These are phyloP conservation scores for Codiaeum variegatum DNA, from an alignment of 441 rosid species.

Conservation along the genomic window DNA sequence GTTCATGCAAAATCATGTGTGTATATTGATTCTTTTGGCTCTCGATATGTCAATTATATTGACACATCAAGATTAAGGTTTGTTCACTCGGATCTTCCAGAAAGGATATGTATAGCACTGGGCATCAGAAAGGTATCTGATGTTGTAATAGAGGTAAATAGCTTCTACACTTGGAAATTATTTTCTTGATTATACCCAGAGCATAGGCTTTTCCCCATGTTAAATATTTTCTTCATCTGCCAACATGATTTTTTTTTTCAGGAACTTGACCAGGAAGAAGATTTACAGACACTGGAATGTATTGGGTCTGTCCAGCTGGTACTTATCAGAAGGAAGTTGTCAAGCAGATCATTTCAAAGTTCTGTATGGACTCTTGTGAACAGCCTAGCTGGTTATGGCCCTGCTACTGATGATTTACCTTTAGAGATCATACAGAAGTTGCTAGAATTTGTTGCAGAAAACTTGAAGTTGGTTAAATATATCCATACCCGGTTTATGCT, in stretches of 20 bases:
- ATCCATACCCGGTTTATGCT: slow-evolving; percentile 76
- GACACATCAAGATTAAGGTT: slow-evolving; percentile 78
- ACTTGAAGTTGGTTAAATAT: slow-evolving; percentile 69
- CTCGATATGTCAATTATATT: slow-evolving; percentile 64
- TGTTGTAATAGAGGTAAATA: slow-evolving; percentile 77
- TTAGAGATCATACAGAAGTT: slow-evolving; percentile 46
- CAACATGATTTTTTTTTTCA: slow-evolving; percentile 28
- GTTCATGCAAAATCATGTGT: slow-evolving; percentile 81
- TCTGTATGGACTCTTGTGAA: slow-evolving; percentile 66
- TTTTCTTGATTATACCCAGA: slow-evolving; percentile 1
- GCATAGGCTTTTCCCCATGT: slow-evolving; percentile 3
- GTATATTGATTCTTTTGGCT: slow-evolving; percentile 77
- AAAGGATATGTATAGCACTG: slow-evolving; percentile 61
- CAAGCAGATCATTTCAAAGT: slow-evolving; percentile 65
- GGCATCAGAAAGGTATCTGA: slow-evolving; percentile 91
- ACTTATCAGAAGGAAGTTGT: slow-evolving; percentile 55
- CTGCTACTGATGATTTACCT: slow-evolving; percentile 34
- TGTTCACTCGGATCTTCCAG: slow-evolving; percentile 80
- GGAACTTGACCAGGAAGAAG: slow-evolving; percentile 67
- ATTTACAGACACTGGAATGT: slow-evolving; percentile 47
- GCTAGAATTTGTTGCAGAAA: slow-evolving; percentile 57
- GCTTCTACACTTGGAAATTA: slow-evolving; percentile 9
- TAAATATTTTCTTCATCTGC: slow-evolving; percentile 17
- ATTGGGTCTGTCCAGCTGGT: slow-evolving; percentile 61
- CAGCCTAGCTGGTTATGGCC: slow-evolving; percentile 33